Evolutionary conservation across 257 asterid species (phyloP).

Genomic region (Solanum paucissectum): DNA sequence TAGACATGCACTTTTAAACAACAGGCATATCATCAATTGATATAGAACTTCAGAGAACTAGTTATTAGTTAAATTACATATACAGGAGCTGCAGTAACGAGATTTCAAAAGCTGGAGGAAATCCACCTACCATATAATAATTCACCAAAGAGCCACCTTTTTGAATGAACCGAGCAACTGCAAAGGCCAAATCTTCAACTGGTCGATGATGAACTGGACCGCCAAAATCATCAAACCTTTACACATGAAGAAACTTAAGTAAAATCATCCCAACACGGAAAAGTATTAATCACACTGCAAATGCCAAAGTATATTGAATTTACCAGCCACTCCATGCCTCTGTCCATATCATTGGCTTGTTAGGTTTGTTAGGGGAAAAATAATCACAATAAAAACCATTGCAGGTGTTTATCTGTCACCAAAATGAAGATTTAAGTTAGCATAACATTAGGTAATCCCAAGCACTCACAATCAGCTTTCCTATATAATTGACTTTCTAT

Average conservation of each 20-base stretch:
- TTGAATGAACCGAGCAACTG: constrained; percentile 81
- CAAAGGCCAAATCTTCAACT: constrained; percentile 90
- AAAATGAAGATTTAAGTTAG: background rate
- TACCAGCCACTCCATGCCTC: constrained; percentile 99
- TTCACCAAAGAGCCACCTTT: constrained; percentile 96
- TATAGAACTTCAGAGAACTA: background rate
- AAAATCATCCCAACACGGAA: background rate
- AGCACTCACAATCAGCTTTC: background rate
- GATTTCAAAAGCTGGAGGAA: background rate
- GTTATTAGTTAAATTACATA: background rate
- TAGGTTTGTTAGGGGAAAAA: constrained; percentile 78
- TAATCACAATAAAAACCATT: constrained; percentile 93
- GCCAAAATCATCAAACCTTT: constrained; percentile 90
- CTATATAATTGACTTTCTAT: background rate
- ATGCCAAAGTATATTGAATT: constrained; percentile 1
- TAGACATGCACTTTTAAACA: background rate
- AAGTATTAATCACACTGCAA: background rate
- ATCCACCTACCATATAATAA: constrained; percentile 65
- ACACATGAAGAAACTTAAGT: background rate
- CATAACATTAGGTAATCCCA: background rate
- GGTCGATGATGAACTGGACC: constrained; percentile 86
- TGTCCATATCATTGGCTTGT: constrained; percentile 89
- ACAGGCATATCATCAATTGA: background rate
- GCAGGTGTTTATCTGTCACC: constrained; percentile 81
- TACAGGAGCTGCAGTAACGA: background rate